Conservation (phyloP, 2,329 filamentous ascomycete species). For the Trichoderma atrobrunneum region DNA sequence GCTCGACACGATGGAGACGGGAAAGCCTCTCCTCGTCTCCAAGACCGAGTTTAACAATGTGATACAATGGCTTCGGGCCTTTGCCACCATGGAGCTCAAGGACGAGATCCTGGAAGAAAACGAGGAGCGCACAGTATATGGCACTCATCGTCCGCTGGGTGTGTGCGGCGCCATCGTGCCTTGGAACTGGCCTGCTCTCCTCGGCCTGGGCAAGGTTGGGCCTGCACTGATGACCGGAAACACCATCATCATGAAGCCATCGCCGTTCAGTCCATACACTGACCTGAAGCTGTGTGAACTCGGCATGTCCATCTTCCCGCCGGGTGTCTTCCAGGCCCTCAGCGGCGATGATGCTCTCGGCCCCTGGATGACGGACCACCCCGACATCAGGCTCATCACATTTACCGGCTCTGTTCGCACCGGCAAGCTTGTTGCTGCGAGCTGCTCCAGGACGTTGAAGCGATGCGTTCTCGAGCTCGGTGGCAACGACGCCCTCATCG, state of each 20-base stretch:
- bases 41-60: conserved; percentile 25
- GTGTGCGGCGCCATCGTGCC: conserved; percentile 48
- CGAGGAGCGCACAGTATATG: conserved; percentile 21
- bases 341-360: conserved; percentile 60
- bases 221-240: conserved; percentile 58
- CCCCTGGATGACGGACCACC: conserved; percentile 55
- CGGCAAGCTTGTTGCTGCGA: conserved; percentile 70
- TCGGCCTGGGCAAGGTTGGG: conserved; percentile 52
- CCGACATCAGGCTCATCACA: conserved; percentile 57
- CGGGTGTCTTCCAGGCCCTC: conserved; percentile 60
- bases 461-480: conserved; percentile 65
- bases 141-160: conserved; percentile 34
- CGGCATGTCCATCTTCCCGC: conserved; percentile 54
- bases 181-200: conserved; percentile 47
- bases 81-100: conserved; percentile 33
- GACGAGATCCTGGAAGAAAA: conserved; percentile 40
- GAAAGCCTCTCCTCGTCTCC: conserved; percentile 25
- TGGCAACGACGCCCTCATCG: conserved; percentile 61
- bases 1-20: conserved; percentile 26
- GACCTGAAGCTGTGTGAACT: conserved; percentile 59
- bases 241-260: conserved; percentile 55
- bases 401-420: conserved; percentile 75
- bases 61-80: conserved; percentile 28
- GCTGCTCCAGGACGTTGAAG: conserved; percentile 62
- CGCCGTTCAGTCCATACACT: conserved; percentile 56